Conservation (phyloP, 2,329 filamentous ascomycete genomes). For the Pyricularia sp. region DNA sequence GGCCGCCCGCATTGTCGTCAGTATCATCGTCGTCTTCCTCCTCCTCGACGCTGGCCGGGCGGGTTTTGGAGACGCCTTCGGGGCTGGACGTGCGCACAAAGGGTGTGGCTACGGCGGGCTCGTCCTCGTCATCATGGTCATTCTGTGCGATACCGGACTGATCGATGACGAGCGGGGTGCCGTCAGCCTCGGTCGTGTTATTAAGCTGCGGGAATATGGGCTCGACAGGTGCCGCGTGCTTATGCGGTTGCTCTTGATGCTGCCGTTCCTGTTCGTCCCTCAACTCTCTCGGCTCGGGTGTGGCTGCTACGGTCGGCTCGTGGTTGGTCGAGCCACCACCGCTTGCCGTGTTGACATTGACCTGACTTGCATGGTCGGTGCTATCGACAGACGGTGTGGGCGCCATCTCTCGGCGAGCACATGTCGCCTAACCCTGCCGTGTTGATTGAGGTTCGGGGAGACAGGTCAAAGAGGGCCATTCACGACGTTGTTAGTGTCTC, state of each 20-base stretch:
- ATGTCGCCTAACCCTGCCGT: slow-evolving; percentile 3
- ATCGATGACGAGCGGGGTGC: slow-evolving; percentile 18
- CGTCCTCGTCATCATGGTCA: slow-evolving; percentile 48
- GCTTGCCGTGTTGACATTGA: slow-evolving; percentile 5
- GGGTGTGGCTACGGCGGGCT: slow-evolving; percentile 46
- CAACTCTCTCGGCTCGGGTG: slow-evolving; percentile 3
- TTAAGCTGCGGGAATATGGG: slow-evolving; percentile 29
- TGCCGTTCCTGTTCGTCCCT: neutral
- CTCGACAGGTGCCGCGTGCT: slow-evolving; percentile 8
- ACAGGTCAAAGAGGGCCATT: neutral
- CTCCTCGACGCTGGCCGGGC: slow-evolving; percentile 15
- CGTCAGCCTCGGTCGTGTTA: slow-evolving; percentile 29
- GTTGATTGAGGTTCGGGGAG: neutral
- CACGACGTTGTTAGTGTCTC: neutral
- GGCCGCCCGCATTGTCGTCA: slow-evolving; percentile 20
- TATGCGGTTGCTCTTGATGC: neutral
- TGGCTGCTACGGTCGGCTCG: neutral
- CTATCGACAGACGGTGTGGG: slow-evolving; percentile 4
- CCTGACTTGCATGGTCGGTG: slow-evolving; percentile 10
- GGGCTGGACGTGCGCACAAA: slow-evolving; percentile 48
- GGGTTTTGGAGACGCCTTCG: slow-evolving; percentile 22
- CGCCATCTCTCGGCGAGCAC: slow-evolving; percentile 2
- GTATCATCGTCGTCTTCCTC: slow-evolving; percentile 15
- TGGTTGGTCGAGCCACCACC: slow-evolving; percentile 10
- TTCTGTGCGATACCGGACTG: slow-evolving; percentile 11